Percentiles rank a stretch among this genome's conserved stretches.
phyloP scores from a whole-genome alignment of 1,284 basidiomycete genomes.

The Chalciporus sp. region DNA sequence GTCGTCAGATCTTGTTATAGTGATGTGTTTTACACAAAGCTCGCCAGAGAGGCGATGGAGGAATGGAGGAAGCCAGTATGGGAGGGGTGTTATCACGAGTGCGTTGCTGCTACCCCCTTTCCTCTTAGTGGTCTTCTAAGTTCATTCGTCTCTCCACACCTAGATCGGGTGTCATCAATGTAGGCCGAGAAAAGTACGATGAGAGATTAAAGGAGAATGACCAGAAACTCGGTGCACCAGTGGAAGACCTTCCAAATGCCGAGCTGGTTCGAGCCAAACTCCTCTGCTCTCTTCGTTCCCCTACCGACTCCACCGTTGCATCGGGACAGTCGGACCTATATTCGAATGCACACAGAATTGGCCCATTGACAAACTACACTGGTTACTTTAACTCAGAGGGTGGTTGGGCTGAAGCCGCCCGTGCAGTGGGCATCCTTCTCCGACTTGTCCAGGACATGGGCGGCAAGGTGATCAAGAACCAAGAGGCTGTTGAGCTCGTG shows the following conservation, averaged over 20 bases:
- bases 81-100: conserved; percentile 83
- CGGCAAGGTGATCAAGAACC: conserved; percentile 60
- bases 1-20: conserved; percentile 74
- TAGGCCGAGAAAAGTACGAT: conserved; percentile 15
- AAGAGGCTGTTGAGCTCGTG: conserved; percentile 54
- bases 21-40: conserved; percentile 66
- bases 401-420: conserved; percentile 85
- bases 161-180: conserved; percentile 31
- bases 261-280: conserved; percentile 29
- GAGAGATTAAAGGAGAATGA: conserved; percentile 63
- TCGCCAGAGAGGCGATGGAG: conserved; percentile 74
- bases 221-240: conserved; percentile 49
- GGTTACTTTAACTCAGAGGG: conserved; percentile 78
- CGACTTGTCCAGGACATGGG: conserved; percentile 60
- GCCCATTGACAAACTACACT: conserved; percentile 36
- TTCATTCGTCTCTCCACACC: not conserved
- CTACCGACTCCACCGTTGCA: not conserved
- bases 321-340: conserved; percentile 11
- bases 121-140: not conserved
- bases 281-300: conserved; percentile 24
- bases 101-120: conserved; percentile 31
- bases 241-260: conserved; percentile 42
- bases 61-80: conserved; percentile 72
- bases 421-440: conserved; percentile 64
- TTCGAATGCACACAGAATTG: conserved; percentile 12